Base-by-base conservation (phyloP, 768 basidiomycete species). In the Termitomyces bulborhizus region DNA sequence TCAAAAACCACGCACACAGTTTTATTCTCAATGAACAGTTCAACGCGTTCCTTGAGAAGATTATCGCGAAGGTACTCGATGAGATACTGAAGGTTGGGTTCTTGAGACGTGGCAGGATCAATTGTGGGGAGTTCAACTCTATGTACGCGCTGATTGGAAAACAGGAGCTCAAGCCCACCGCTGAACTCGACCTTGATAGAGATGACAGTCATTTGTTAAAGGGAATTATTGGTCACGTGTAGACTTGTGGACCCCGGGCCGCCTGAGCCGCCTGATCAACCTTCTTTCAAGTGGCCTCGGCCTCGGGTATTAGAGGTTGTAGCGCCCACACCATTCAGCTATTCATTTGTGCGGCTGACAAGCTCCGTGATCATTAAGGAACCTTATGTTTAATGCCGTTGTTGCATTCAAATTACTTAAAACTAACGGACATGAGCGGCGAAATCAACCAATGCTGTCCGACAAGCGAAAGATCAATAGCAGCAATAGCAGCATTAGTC, bases 101-200 rank as follows among this genome's bases (percentile, higher is more conserved):
- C 65, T 13, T 58, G 62, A 15, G 39, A 51, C 15, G 56, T 52
- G 18, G 55, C 49, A 34, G 55, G 15, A 26, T 64, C 37, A 1
- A 58, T 72, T 2, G 65, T 65, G 3, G 89, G 86, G 5, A 93
- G 65, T 4, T 72, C 61, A 37, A 94, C 58, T 8, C 62, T 55
- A 67, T 93, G 85, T 0, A 69, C 71, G 29, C 85, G 84, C 57
- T 82, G 65, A 60, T 90, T 88, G 8, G 77, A 75, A 73, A 96
- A 96, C 8, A 96, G 74, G 3, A 91, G 77, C 67, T 96, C 93
- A 55, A 94, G 82, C 15, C 93, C 93, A 41, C 93, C 93, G 53
- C 88, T 75, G 67, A 93, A 92, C 65, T 88, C 86, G 62, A 93
- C 71, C 56, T 81, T 87, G 61, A 93, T 55, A 13, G 72, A 61